A percentile compares a stretch with the other conserved stretches of the same genome.
phyloP scores from a whole-genome alignment of 495 filamentous ascomycete species.

The Penicillium diatomitis region DNA sequence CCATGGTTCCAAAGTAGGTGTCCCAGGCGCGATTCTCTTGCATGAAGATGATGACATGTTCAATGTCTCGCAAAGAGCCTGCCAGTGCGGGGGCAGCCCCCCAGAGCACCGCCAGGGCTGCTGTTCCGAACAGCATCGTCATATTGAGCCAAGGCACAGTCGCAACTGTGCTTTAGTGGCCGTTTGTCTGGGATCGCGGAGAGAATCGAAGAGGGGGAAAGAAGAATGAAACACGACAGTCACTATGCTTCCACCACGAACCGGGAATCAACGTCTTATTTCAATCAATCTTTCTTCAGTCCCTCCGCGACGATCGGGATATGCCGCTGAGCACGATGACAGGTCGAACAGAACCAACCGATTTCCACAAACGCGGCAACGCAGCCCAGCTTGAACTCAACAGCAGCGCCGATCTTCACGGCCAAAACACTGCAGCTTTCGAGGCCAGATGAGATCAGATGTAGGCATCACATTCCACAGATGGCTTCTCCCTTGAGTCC shows the following conservation, averaged over 20 bases:
- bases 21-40: conserved; percentile 42
- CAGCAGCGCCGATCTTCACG: too few relatives aligned
- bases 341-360: too few relatives aligned
- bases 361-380: too few relatives aligned
- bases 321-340: too few relatives aligned
- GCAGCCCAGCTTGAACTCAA: too few relatives aligned
- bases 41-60: conserved; percentile 53
- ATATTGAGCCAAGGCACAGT: conserved; percentile 2
- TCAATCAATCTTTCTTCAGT: too few relatives aligned
- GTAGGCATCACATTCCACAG: not conserved
- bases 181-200: not conserved
- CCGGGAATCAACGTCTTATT: too few relatives aligned
- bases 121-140: conserved; percentile 7
- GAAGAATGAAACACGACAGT: not conserved
- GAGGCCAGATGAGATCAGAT: not conserved
- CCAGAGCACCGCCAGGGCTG: conserved; percentile 12
- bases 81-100: conserved; percentile 16
- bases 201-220: not conserved
- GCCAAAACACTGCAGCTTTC: too few relatives aligned
- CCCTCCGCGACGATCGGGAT: too few relatives aligned
- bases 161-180: not conserved
- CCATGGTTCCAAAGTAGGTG: conserved; percentile 47
- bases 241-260: too few relatives aligned
- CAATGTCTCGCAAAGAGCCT: conserved; percentile 41
- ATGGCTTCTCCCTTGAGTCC: conserved; percentile 1